phyloP scores from a whole-genome alignment of 495 filamentous ascomycete species.

The Aspergillus bertholletiae region DNA sequence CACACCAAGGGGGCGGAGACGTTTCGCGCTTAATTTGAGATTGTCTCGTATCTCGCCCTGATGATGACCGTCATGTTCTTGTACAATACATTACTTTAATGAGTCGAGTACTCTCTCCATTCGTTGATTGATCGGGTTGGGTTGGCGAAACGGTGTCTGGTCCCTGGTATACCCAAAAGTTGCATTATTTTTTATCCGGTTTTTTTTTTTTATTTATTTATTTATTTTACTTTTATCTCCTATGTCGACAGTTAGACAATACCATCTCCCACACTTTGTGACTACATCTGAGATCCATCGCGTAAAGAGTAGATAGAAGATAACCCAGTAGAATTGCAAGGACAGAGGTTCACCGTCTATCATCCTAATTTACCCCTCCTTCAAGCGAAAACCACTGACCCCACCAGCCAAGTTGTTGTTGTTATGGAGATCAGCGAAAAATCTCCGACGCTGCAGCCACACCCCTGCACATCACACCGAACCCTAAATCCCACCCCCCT shows the following conservation, averaged over 20 bases:
- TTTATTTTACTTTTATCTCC: neutral
- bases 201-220: neutral
- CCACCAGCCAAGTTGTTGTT: neutral
- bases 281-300: neutral
- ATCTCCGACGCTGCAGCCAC: neutral
- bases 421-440: constrained; percentile 1
- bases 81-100: constrained; percentile 5
- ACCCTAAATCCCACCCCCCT: no score
- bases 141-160: constrained; percentile 1
- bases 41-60: neutral
- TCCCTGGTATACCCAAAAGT: constrained; percentile 11
- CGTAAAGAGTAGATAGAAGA: no score
- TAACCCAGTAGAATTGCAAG: no score
- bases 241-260: neutral
- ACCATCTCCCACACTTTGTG: neutral
- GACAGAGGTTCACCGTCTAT: no score
- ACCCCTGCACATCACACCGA: neutral
- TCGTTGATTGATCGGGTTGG: neutral
- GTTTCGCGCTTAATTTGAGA: neutral
- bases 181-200: neutral
- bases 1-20: constrained; percentile 5
- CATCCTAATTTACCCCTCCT: no score
- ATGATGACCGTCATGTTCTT: constrained; percentile 8
- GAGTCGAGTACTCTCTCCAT: neutral
- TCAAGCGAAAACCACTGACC: no score